Conservation (phyloP, 495 filamentous ascomycete genomes). For the Hamigera avellanea region DNA sequence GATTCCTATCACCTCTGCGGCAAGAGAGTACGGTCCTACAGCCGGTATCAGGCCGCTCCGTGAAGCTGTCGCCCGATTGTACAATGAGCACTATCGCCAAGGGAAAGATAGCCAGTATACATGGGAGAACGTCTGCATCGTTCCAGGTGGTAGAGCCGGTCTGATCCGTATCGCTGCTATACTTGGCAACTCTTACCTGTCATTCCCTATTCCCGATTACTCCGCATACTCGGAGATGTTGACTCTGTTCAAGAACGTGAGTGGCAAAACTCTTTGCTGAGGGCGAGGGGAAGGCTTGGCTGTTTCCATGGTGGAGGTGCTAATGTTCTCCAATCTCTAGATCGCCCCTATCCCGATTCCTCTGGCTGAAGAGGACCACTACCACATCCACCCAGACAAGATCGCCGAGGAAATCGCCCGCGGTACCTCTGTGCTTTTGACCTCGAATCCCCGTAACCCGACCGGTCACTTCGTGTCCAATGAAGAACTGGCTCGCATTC, state of each 20-base stretch:
- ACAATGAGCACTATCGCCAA: constrained; percentile 85
- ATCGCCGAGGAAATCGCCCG: constrained; percentile 83
- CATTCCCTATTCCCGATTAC: constrained; percentile 72
- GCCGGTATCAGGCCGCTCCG: constrained; percentile 86
- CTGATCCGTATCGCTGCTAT: constrained; percentile 92
- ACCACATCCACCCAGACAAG: constrained; percentile 86
- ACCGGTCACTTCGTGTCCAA: constrained; percentile 79
- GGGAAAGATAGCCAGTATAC: constrained; percentile 85
- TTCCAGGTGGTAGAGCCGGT: constrained; percentile 85
- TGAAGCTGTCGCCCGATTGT: constrained; percentile 81
- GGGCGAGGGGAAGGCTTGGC: background rate
- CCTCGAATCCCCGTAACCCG: constrained; percentile 94
- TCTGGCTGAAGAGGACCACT: constrained; percentile 68
- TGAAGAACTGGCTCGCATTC: constrained; percentile 73
- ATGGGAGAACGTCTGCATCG: constrained; percentile 99
- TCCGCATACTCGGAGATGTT: constrained; percentile 95
- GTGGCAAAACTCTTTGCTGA: constrained; percentile 7
- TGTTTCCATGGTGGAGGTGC: background rate
- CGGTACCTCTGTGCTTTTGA: constrained; percentile 78
- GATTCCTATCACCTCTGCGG: constrained; percentile 63
- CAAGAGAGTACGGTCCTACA: constrained; percentile 86
- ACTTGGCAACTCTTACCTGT: constrained; percentile 80
- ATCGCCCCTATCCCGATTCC: constrained; percentile 87
- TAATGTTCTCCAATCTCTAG: too few relatives aligned
- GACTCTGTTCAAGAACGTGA: constrained; percentile 74